Conservation (phyloP, 768 basidiomycete species). For the Boletus tomentosulus region DNA sequence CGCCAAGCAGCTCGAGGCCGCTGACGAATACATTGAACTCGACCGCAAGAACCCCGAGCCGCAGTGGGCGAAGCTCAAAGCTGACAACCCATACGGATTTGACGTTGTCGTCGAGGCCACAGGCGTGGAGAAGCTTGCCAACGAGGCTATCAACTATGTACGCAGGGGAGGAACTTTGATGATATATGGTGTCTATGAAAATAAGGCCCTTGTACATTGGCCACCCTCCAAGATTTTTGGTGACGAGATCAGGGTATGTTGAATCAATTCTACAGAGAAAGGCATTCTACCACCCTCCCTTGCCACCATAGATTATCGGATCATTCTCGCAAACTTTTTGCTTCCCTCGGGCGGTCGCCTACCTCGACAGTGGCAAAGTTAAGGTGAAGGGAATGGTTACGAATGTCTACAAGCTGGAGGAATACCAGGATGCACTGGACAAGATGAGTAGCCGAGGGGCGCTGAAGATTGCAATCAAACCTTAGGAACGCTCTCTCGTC, state of each 20-base stretch:
- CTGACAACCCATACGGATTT: constrained; percentile 83
- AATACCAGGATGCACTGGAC: constrained; percentile 67
- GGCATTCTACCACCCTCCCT: neutral
- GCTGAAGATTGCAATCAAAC: constrained; percentile 58
- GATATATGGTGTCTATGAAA: constrained; percentile 89
- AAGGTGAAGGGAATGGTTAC: constrained; percentile 79
- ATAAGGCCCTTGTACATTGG: constrained; percentile 82
- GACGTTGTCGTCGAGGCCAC: constrained; percentile 82
- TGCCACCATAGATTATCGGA: constrained; percentile 64
- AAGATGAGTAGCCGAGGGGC: constrained; percentile 66
- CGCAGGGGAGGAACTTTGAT: constrained; percentile 79
- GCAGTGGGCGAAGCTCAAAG: constrained; percentile 78
- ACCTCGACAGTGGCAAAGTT: constrained; percentile 83
- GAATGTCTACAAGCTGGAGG: constrained; percentile 61
- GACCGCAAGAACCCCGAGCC: constrained; percentile 68
- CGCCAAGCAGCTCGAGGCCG: constrained; percentile 73
- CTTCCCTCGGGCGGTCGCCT: constrained; percentile 88
- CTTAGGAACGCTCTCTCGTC: too few relatives aligned
- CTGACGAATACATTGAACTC: constrained; percentile 82
- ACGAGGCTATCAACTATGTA: constrained; percentile 87
- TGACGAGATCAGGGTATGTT: constrained; percentile 59
- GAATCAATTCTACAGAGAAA: neutral
- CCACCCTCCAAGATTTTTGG: constrained; percentile 77
- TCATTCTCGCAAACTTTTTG: constrained; percentile 88
- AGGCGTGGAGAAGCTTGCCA: constrained; percentile 82